Evolutionary conservation across 257 asterid genomes (phyloP), one percentile per base, ranked within the genome.

Genomic region (Lavandula angustifolia): DNA sequence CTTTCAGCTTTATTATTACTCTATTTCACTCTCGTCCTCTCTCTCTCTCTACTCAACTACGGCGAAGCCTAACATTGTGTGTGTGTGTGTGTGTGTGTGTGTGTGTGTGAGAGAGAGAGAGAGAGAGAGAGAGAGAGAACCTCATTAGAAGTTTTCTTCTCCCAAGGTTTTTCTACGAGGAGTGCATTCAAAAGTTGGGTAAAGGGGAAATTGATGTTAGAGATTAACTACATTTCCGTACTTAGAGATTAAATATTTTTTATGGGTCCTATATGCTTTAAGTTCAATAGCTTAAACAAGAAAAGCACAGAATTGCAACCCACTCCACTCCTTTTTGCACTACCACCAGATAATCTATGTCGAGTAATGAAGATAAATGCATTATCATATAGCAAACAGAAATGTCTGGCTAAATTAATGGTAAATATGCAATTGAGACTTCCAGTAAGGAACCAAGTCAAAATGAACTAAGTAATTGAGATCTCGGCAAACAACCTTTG

Each of bases 151-250:
- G 56, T 5, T 78, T 70, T 84, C 75, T 65, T 84, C 83, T 79
- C 80, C 70, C 49, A 63, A 14, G 86, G 95, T 67, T 83, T 89
- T 68, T 79, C 85, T 80, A 73, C 81, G 6, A 94, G 84, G 73
- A 87, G 68, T 60, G 75, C 57, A 75, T 50, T 66, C 73, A 90
- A 72, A 42, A 79, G 77, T 96, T 94, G 91, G 66, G 50, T 43
- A 67, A 63, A 68, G 18, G 16, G 60, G 59, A 11, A 66, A 41
- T 12, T 47, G 37, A 27, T 47, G 55, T 75, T 33, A 75, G 18
- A 48, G 18, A 35, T n/a, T n/a, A n/a, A 34, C 12, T 3, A 22
- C n/a, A 54, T 9, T 6, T 52, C 27, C 18, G n/a, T 2, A 67
- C 56, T 41, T 47, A 35, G 9, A 22, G 54, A 57, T 40, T 32